These are phyloP conservation scores for Trametes polyzona DNA, from an alignment of 1,284 basidiomycete genomes.

Conservation along the genomic window DNA sequence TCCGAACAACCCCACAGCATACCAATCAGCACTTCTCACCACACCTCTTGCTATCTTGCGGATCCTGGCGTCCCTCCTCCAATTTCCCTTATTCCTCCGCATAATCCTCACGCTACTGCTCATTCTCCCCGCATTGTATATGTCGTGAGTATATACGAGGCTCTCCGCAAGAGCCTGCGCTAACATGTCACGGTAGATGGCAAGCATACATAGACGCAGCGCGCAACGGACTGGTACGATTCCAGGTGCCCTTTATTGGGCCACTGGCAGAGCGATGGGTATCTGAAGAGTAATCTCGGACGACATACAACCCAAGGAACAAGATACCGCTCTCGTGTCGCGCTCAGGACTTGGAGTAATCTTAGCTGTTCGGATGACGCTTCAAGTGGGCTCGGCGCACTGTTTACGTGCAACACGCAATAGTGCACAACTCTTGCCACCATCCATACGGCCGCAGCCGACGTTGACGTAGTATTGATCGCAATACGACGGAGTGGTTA, in stretches of 20 bases:
- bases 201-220: conserved; percentile 71
- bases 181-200: conserved; percentile 43
- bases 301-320: neutral
- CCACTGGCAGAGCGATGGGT: conserved; percentile 76
- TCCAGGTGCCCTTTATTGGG: conserved; percentile 71
- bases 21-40: conserved; percentile 78
- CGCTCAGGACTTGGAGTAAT: too few relatives aligned
- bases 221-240: conserved; percentile 56
- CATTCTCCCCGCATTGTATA: conserved; percentile 47
- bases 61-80: conserved; percentile 58
- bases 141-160: conserved; percentile 69
- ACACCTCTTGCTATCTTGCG: conserved; percentile 66
- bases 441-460: too few relatives aligned
- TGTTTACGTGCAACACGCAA: too few relatives aligned
- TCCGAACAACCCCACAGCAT: conserved; percentile 49
- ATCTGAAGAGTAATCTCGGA: conserved; percentile 72
- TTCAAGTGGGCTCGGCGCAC: too few relatives aligned
- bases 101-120: conserved; percentile 52
- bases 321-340: too few relatives aligned
- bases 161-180: neutral
- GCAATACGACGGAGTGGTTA: too few relatives aligned
- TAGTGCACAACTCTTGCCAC: too few relatives aligned
- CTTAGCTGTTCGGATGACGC: too few relatives aligned
- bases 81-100: conserved; percentile 52
- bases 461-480: too few relatives aligned